Base-by-base conservation (phyloP, 2,329 filamentous ascomycete genomes). In the Dactylellina drechsleri region DNA sequence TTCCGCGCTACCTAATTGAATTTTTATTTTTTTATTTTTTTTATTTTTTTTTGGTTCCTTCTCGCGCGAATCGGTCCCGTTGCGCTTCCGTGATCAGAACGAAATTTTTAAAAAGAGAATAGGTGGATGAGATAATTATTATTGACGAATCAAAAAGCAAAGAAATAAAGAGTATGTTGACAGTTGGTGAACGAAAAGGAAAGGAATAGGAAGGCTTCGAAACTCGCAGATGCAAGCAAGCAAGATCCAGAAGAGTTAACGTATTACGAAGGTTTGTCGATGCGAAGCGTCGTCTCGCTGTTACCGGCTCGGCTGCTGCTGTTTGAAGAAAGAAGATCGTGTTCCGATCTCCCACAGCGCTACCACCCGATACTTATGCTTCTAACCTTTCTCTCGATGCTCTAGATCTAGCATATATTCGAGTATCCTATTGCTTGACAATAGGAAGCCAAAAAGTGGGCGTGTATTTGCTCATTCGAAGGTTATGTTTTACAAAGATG, bases 21-120 rank as follows among this genome's bases (percentile, higher is more conserved):
- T 28, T 28, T 28, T n/a, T n/a, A n/a, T n/a, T n/a, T n/a, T n/a
- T n/a, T n/a, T n/a, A n/a, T 28, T 28, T 28, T 28, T 28, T 28
- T 28, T 28, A 4, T 28, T 28, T 28, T 28, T 28, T 28, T 28
- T 28, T 28, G 26, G 26, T 28, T 28, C 26, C 26, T 36, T 53
- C 65, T 61, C 58, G 49, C 58, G 66, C 66, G 66, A 70, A 70
- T 70, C 57, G 66, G 60, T 70, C 66, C 66, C 57, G 66, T 50
- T 64, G 52, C 45, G 50, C 58, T 64, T 70, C 66, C 66, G 49
- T 31, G 66, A 50, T 36, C 23, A 61, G 36, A 57, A 13, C 10
- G 16, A 49, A 61, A 26, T n/a, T 13, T 31, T 53, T 50, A 59
- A 43, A 52, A 50, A 45, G 7, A 15, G 18, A 47, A n/a, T n/a